These are phyloP conservation scores for Pseudevernia furfuracea DNA, from an alignment of 495 filamentous ascomycete genomes.

Conservation along the genomic window DNA sequence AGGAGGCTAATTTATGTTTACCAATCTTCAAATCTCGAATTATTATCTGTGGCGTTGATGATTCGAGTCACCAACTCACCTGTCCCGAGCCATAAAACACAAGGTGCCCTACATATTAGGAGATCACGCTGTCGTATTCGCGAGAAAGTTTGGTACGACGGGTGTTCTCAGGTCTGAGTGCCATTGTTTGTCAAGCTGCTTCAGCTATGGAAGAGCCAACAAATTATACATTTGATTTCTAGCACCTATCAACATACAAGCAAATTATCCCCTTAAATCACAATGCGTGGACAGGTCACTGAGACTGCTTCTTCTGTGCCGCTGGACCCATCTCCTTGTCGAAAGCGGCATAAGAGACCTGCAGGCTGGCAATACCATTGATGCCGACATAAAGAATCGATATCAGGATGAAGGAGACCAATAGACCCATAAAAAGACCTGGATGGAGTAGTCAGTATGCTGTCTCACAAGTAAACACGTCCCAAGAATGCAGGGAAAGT, in stretches of 20 bases:
- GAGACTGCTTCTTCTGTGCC: slow-evolving; percentile 69
- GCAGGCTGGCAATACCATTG: slow-evolving; percentile 63
- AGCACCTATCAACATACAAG: slow-evolving; percentile 1
- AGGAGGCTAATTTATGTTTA: no score
- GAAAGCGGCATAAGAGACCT: slow-evolving; percentile 89
- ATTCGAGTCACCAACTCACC: background rate
- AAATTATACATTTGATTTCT: background rate
- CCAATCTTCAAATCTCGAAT: no score
- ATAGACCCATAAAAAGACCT: slow-evolving; percentile 79
- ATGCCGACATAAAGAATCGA: slow-evolving; percentile 72
- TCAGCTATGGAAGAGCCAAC: background rate
- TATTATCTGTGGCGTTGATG: no score
- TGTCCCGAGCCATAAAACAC: background rate
- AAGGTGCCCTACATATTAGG: background rate
- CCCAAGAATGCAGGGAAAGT: background rate
- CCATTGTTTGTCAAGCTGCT: background rate
- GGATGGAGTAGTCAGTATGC: slow-evolving; percentile 6
- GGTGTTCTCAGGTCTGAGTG: background rate
- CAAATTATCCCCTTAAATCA: background rate
- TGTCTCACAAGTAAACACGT: background rate
- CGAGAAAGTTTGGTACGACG: no score
- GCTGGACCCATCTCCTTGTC: slow-evolving; percentile 88
- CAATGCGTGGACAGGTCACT: slow-evolving; percentile 5
- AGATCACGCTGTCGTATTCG: background rate
- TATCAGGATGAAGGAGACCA: slow-evolving; percentile 60